Percentiles rank a stretch among this genome's conserved stretches.
phyloP scores from a whole-genome alignment of 257 asterid genomes.

The Jacaranda mimosifolia region DNA sequence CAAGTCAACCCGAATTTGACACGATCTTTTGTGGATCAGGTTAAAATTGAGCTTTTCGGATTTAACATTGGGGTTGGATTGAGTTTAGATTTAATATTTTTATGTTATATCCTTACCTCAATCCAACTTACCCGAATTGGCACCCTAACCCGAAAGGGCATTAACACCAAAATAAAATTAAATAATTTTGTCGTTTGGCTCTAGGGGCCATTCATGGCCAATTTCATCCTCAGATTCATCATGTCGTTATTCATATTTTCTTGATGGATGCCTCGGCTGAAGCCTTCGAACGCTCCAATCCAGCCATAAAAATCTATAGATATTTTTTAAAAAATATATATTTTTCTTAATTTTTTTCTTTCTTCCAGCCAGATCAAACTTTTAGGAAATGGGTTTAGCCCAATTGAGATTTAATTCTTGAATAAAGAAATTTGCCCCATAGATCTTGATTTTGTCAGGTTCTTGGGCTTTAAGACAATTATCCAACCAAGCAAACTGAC shows the following conservation, averaged over 20 bases:
- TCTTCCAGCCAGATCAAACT: background rate
- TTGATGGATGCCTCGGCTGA: background rate
- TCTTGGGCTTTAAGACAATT: background rate
- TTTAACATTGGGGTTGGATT: too few species aligned
- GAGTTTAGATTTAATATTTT: too few species aligned
- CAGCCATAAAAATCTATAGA: background rate
- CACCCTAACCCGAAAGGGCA: too few species aligned
- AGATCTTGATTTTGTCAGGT: background rate
- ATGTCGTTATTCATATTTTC: background rate
- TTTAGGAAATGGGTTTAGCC: background rate
- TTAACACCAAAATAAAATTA: too few species aligned
- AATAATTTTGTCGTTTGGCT: too few species aligned
- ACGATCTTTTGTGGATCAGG: too few species aligned
- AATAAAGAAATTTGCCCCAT: background rate
- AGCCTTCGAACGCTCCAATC: constrained; percentile 12
- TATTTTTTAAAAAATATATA: background rate
- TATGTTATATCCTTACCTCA: too few species aligned
- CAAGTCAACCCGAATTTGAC: too few species aligned
- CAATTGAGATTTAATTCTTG: background rate
- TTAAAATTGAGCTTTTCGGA: too few species aligned
- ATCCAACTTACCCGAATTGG: too few species aligned
- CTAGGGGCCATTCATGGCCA: background rate
- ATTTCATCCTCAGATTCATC: background rate
- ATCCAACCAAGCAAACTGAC: too few species aligned
- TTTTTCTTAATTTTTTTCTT: too few species aligned